phyloP scores from a whole-genome alignment of 495 filamentous ascomycete genomes.

The Friedmanniomyces endolithicus region DNA sequence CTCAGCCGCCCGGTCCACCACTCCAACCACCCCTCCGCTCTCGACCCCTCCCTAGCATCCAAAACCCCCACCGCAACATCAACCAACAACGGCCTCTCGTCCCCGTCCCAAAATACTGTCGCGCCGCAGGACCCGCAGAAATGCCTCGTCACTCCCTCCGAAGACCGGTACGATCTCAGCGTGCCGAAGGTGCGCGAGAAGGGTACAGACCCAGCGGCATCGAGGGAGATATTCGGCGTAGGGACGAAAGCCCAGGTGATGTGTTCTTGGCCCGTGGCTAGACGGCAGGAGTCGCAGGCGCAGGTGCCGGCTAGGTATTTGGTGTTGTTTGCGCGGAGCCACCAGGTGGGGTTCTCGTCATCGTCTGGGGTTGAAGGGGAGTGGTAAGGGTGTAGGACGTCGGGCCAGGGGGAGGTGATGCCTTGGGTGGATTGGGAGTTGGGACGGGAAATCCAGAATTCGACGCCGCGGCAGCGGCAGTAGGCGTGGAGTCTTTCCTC shows the following conservation, averaged over 20 bases:
- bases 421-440: constrained; percentile 11
- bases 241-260: constrained; percentile 60
- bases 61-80: constrained; percentile 41
- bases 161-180: constrained; percentile 43
- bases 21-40: constrained; percentile 47
- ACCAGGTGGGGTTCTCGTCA: constrained; percentile 43
- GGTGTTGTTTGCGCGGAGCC: constrained; percentile 33
- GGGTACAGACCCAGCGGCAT: constrained; percentile 6
- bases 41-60: constrained; percentile 38
- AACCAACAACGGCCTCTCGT: constrained; percentile 43
- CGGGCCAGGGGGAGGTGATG: constrained; percentile 41
- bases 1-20: constrained; percentile 50
- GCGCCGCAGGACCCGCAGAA: constrained; percentile 56
- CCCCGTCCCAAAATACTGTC: constrained; percentile 53
- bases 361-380: constrained; percentile 31
- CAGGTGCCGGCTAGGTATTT: constrained; percentile 56
- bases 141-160: constrained; percentile 43
- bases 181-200: constrained; percentile 35
- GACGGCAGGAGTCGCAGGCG: constrained; percentile 50
- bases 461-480: constrained; percentile 36
- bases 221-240: constrained; percentile 44
- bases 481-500: constrained; percentile 27
- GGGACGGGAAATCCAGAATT: constrained; percentile 37
- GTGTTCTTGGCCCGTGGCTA: constrained; percentile 51
- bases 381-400: constrained; percentile 41